Percentiles rank a stretch among this genome's conserved stretches.
Evolutionary conservation across 2,329 filamentous ascomycete species (phyloP).

Genomic region (Cadophora gregata): DNA sequence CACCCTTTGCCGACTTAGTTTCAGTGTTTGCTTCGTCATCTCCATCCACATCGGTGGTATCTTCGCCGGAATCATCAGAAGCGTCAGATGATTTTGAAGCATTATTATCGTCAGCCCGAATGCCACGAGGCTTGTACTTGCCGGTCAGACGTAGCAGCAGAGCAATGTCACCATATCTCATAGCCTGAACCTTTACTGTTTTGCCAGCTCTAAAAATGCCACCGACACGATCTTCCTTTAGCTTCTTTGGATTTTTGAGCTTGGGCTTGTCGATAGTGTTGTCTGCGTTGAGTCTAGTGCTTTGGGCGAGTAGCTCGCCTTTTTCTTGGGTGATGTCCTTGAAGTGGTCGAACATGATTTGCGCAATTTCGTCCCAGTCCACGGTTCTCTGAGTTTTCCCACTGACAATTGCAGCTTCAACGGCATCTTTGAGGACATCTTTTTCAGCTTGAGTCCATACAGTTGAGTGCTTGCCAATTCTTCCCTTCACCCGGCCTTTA

Average conservation of each 20-base stretch:
- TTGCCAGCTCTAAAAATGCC: background rate
- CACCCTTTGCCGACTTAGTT: background rate
- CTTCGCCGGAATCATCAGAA: background rate
- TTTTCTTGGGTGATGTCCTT: background rate
- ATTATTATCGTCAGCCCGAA: background rate
- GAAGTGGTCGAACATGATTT: background rate
- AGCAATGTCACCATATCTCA: slow-evolving; percentile 21
- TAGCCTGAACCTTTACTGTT: background rate
- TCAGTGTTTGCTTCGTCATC: background rate
- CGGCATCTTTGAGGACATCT: slow-evolving; percentile 3
- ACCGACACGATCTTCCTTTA: slow-evolving; percentile 9
- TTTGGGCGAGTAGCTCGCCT: slow-evolving; percentile 10
- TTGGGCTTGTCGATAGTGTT: background rate
- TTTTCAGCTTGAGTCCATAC: slow-evolving; percentile 23
- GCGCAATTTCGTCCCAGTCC: slow-evolving; percentile 17
- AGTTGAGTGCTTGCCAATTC: background rate
- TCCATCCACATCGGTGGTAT: background rate
- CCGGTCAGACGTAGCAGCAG: background rate
- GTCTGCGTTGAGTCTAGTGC: background rate
- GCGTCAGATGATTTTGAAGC: background rate
- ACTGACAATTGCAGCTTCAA: background rate
- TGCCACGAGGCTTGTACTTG: background rate
- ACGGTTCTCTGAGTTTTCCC: slow-evolving; percentile 15
- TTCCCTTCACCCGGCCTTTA: background rate
- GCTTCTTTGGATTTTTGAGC: background rate